A percentile compares a stretch with the other conserved stretches of the same genome.
phyloP scores from a whole-genome alignment of 1,139 yeast genomes.

The Nakaseomyces uthaithaninus region DNA sequence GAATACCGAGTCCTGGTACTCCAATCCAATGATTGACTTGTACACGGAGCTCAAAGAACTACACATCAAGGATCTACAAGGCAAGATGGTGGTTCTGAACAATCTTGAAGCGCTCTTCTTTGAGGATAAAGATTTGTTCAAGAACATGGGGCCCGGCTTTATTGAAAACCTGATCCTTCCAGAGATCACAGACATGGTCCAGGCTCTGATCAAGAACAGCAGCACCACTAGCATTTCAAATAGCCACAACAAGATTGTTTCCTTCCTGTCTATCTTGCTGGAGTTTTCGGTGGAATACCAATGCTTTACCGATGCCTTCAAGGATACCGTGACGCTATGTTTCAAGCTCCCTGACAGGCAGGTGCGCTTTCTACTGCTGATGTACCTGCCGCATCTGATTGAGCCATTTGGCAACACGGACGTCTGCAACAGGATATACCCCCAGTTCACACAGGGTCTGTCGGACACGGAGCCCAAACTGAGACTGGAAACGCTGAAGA shows the following conservation, averaged over 20 bases:
- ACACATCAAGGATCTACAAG: constrained; percentile 26
- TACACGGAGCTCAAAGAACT: constrained; percentile 26
- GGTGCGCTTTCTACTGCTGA: constrained; percentile 60
- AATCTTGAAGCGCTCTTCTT: constrained; percentile 21
- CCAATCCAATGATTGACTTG: constrained; percentile 18
- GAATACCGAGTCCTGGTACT: constrained; percentile 17
- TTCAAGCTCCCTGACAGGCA: constrained; percentile 69
- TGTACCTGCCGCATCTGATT: constrained; percentile 51
- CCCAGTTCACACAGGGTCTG: constrained; percentile 65
- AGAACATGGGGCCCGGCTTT: constrained; percentile 43
- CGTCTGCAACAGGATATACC: constrained; percentile 46
- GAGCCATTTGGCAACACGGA: constrained; percentile 50
- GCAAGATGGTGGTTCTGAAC: constrained; percentile 21
- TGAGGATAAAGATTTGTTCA: constrained; percentile 16
- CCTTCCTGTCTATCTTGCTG: constrained; percentile 23
- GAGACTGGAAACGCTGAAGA: constrained; percentile 71
- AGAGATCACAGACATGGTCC: constrained; percentile 44
- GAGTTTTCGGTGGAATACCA: constrained; percentile 17
- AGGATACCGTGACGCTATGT: constrained; percentile 57
- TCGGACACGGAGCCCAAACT: constrained; percentile 76
- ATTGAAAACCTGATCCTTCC: constrained; percentile 61
- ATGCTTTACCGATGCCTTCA: constrained; percentile 40
- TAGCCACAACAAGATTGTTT: constrained; percentile 16
- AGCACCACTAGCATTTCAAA: constrained; percentile 22
- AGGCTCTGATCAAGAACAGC: constrained; percentile 12